phyloP scores from a whole-genome alignment of 1,139 yeast species.

The Saccharomyces hybrid region DNA sequence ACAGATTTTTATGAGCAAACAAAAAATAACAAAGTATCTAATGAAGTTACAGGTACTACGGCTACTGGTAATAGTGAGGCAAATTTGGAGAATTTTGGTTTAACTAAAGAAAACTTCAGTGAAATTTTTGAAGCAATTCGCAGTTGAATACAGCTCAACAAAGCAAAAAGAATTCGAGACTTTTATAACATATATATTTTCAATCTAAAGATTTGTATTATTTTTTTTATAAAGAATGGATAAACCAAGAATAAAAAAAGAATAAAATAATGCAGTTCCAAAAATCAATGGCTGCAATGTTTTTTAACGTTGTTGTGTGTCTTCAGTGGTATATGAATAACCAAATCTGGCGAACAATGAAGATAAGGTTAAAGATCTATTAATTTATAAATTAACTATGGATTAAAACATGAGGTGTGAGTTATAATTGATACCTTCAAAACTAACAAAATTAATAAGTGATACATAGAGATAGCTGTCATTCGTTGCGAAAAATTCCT shows the following conservation, averaged over 20 bases:
- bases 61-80: neutral
- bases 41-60: neutral
- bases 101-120: neutral
- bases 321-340: neutral
- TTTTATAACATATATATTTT: conserved; percentile 14
- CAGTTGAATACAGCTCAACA: neutral
- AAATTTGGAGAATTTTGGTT: neutral
- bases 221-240: neutral
- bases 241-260: neutral
- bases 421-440: neutral
- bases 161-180: conserved; percentile 4
- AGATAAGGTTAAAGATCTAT: too few species aligned
- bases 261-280: too few species aligned
- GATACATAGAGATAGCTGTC: too few species aligned
- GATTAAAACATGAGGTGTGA: neutral
- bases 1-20: conserved; percentile 25
- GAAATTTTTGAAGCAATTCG: neutral
- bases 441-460: too few species aligned
- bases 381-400: too few species aligned
- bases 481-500: too few species aligned
- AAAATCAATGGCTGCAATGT: too few species aligned
- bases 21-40: conserved; percentile 10
- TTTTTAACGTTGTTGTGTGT: neutral
- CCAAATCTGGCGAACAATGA: too few species aligned
- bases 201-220: conserved; percentile 12